Conservation (phyloP, 1,139 yeast genomes). For the Hyphopichia khmerensis region DNA sequence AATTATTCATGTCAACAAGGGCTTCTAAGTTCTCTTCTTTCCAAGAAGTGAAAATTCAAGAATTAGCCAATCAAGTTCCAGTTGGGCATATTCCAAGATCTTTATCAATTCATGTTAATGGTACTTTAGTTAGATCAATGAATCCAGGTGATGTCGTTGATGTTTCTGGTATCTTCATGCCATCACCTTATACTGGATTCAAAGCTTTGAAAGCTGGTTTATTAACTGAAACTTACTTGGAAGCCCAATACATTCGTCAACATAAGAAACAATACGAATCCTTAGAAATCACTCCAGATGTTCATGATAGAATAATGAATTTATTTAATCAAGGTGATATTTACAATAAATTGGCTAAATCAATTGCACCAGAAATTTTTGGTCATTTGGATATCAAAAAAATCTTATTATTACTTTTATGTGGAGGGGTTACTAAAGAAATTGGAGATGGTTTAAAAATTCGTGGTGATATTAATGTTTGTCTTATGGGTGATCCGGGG, state of each 20-base stretch:
- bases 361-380: constrained; percentile 96
- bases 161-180: constrained; percentile 87
- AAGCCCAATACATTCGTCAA: constrained; percentile 81
- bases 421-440: constrained; percentile 95
- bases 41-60: constrained; percentile 95
- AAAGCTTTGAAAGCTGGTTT: constrained; percentile 89
- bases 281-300: constrained; percentile 56
- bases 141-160: constrained; percentile 96
- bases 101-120: constrained; percentile 81
- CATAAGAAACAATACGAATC: constrained; percentile 86
- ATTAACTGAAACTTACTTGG: constrained; percentile 89
- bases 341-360: constrained; percentile 76
- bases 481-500: constrained; percentile 99
- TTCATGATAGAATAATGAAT: constrained; percentile 52
- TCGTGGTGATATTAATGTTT: constrained; percentile 95
- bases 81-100: constrained; percentile 96
- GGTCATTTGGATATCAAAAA: constrained; percentile 95
- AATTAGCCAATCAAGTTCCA: constrained; percentile 93
- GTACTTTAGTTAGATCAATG: constrained; percentile 81
- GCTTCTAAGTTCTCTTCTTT: constrained; percentile 94
- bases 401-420: constrained; percentile 75
- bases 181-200: constrained; percentile 94
- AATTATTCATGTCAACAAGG: constrained; percentile 87
- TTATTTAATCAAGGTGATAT: constrained; percentile 61
- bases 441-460: constrained; percentile 96